Percentiles rank a stretch among this genome's conserved stretches.
phyloP scores from a whole-genome alignment of 805 yeast species.

The Lipomyces yamanashiensis region DNA sequence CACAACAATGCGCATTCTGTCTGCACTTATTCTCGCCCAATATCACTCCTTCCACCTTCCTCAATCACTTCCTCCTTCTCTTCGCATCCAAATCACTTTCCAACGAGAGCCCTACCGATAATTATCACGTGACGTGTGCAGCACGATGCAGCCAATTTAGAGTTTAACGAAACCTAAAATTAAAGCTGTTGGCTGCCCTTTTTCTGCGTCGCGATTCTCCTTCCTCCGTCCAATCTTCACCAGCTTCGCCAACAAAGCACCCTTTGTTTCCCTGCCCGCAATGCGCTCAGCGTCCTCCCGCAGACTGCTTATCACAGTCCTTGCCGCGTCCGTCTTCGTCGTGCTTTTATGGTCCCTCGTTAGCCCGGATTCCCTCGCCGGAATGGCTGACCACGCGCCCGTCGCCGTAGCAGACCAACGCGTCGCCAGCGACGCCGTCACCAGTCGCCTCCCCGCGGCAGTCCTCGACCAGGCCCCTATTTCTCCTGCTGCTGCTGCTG shows the following conservation, averaged over 20 bases:
- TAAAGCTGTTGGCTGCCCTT: too few relatives aligned
- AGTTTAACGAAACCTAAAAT: too few relatives aligned
- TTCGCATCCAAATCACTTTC: too few relatives aligned
- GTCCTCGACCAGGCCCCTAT: constrained; percentile 3
- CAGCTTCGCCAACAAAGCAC: not conserved
- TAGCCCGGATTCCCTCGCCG: constrained; percentile 7
- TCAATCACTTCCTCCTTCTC: too few relatives aligned
- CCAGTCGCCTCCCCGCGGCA: not conserved
- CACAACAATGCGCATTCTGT: too few relatives aligned
- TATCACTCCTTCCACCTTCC: too few relatives aligned
- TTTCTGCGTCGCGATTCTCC: not conserved
- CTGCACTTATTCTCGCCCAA: too few relatives aligned
- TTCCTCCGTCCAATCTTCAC: not conserved
- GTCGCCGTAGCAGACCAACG: not conserved
- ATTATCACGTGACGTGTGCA: constrained; percentile 3
- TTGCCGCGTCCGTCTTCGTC: constrained; percentile 6
- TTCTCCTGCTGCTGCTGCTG: not conserved
- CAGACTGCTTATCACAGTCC: constrained; percentile 5
- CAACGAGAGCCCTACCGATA: not conserved
- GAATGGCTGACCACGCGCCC: constrained; percentile 1
- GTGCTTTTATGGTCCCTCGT: constrained; percentile 10
- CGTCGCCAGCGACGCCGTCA: not conserved
- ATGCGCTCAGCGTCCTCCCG: constrained; percentile 16
- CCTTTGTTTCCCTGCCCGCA: not conserved
- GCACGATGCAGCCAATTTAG: constrained; percentile 12